Evolutionary conservation across 2,329 filamentous ascomycete genomes (phyloP).

Genomic region (Trichophyton rubrum): DNA sequence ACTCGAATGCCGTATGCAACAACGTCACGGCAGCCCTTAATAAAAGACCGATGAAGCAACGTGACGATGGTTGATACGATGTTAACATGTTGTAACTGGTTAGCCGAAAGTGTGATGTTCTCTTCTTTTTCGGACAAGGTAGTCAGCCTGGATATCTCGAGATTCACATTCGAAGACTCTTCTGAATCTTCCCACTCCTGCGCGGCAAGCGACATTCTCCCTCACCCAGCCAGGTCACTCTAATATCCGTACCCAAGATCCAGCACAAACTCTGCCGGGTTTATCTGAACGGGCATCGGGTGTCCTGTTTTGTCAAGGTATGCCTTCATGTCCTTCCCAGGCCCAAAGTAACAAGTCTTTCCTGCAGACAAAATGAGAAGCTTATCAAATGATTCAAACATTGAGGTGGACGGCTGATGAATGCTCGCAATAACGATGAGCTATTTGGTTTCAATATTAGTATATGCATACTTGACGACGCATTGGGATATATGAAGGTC

Average conservation of each 20-base stretch:
- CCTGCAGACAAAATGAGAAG: conserved; percentile 61
- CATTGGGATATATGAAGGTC: not conserved
- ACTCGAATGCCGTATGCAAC: conserved; percentile 73
- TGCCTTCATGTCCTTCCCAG: conserved; percentile 42
- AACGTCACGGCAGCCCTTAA: conserved; percentile 75
- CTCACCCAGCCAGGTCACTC: too few relatives aligned
- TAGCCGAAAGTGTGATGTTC: conserved; percentile 13
- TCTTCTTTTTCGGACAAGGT: conserved; percentile 19
- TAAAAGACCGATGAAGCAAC: conserved; percentile 63
- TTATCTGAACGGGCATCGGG: conserved; percentile 56
- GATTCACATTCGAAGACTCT: conserved; percentile 23
- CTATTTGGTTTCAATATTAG: conserved; percentile 25
- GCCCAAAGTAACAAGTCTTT: conserved; percentile 60
- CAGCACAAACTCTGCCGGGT: conserved; percentile 69
- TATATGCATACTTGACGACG: not conserved
- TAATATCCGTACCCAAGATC: too few relatives aligned
- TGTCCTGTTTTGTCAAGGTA: conserved; percentile 54
- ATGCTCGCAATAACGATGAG: conserved; percentile 71
- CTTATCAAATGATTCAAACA: conserved; percentile 70
- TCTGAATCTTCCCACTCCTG: conserved; percentile 44
- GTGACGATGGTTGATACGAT: conserved; percentile 44
- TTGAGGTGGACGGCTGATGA: conserved; percentile 71
- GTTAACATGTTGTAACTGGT: conserved; percentile 28
- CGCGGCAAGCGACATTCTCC: too few relatives aligned
- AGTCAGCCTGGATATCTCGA: conserved; percentile 17